Percentiles rank a stretch among this genome's conserved stretches.
Conservation (phyloP, 306 rosid species). For the Fragaria iinumae region DNA sequence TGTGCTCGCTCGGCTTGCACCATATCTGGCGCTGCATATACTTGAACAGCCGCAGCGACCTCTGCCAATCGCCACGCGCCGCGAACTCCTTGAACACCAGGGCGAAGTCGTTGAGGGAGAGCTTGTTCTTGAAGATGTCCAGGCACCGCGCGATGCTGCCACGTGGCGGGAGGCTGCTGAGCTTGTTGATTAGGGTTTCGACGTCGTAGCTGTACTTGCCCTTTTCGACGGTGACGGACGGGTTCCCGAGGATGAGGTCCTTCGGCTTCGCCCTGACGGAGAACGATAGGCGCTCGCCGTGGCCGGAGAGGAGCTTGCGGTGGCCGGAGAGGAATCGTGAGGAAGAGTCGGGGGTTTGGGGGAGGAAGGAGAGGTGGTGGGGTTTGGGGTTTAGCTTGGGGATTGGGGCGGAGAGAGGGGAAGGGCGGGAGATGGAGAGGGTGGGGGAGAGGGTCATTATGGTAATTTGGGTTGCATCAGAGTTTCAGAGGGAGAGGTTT, state of each 20-base stretch:
- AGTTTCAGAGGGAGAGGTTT: not conserved
- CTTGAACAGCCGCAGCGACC: constrained; percentile 83
- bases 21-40: constrained; percentile 96
- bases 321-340: constrained; percentile 1
- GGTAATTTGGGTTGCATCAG: constrained; percentile 34
- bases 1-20: constrained; percentile 96
- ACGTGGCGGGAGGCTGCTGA: constrained; percentile 85
- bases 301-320: constrained; percentile 15
- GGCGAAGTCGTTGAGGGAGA: constrained; percentile 86
- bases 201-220: constrained; percentile 94
- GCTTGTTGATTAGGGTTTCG: constrained; percentile 85
- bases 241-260: constrained; percentile 69
- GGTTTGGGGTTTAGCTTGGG: constrained; percentile 32
- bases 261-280: constrained; percentile 51
- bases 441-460: constrained; percentile 58
- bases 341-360: no score
- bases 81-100: constrained; percentile 95
- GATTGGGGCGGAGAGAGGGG: constrained; percentile 39
- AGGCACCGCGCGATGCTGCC: constrained; percentile 97
- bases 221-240: constrained; percentile 72
- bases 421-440: constrained; percentile 43
- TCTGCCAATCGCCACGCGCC: constrained; percentile 89
- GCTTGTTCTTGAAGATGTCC: constrained; percentile 84
- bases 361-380: constrained; percentile 27
- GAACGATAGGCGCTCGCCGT: constrained; percentile 24